phyloP scores from a whole-genome alignment of 2,329 filamentous ascomycete genomes.

The Fusarium keratoplasticum region DNA sequence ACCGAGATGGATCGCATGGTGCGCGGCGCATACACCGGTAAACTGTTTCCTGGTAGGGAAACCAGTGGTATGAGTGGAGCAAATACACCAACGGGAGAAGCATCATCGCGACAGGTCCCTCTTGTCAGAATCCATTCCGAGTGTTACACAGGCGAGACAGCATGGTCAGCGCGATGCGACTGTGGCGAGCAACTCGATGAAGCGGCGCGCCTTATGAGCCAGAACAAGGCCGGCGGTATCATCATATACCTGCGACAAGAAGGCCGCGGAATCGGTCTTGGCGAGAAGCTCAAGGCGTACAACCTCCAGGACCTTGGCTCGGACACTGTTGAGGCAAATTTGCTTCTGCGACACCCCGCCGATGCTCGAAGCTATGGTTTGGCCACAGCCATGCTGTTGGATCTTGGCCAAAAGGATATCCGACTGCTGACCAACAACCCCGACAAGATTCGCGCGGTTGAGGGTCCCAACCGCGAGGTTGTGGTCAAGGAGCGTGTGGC shows the following conservation, averaged over 20 bases:
- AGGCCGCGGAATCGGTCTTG: constrained; percentile 92
- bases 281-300: constrained; percentile 97
- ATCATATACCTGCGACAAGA: constrained; percentile 97
- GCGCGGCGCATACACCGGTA: constrained; percentile 89
- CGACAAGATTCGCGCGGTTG: constrained; percentile 94
- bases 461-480: constrained; percentile 89
- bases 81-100: constrained; percentile 36
- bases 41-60: constrained; percentile 85
- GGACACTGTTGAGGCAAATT: constrained; percentile 97
- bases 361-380: constrained; percentile 95
- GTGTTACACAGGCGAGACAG: constrained; percentile 98
- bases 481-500: constrained; percentile 89
- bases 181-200: constrained; percentile 98
- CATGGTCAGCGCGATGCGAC: constrained; percentile 97
- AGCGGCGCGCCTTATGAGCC: constrained; percentile 90
- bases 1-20: constrained; percentile 94
- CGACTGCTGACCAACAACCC: constrained; percentile 95
- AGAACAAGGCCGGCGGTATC: constrained; percentile 79
- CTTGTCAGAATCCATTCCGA: constrained; percentile 97
- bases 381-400: constrained; percentile 93
- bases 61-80: constrained; percentile 72
- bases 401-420: constrained; percentile 83
- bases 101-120: constrained; percentile 56
- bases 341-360: constrained; percentile 89
- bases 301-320: constrained; percentile 96